Evolutionary conservation across 768 basidiomycete species (phyloP).

Genomic region (Amanita pseudoporphyria): DNA sequence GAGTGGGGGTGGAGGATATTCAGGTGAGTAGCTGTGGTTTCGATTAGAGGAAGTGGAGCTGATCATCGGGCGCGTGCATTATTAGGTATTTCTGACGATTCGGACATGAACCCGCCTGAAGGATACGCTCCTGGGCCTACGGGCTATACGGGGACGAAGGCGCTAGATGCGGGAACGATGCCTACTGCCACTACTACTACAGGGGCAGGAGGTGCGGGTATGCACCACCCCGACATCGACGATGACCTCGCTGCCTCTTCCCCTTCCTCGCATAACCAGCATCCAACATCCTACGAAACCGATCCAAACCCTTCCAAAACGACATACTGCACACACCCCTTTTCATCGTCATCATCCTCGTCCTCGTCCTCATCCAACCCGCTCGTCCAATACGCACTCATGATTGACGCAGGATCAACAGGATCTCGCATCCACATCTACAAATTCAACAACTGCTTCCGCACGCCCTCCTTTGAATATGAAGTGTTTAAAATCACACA

Average conservation of each 20-base stretch:
- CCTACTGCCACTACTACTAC: not conserved
- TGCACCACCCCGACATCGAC: constrained; percentile 7
- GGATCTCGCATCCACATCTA: constrained; percentile 97
- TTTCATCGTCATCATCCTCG: constrained; percentile 38
- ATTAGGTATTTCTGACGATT: not conserved
- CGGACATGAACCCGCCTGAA: not conserved
- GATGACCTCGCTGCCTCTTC: constrained; percentile 7
- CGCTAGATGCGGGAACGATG: too few relatives aligned
- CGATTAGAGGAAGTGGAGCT: too few relatives aligned
- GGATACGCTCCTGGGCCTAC: not conserved
- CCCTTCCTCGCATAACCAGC: constrained; percentile 9
- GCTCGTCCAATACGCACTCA: constrained; percentile 87
- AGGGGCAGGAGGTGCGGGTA: not conserved
- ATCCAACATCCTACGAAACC: constrained; percentile 55
- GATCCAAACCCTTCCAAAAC: constrained; percentile 72
- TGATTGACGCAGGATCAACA: constrained; percentile 98
- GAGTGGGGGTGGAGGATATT: constrained; percentile 17
- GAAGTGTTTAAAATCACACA: constrained; percentile 82
- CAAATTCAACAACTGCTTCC: constrained; percentile 89
- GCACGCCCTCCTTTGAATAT: constrained; percentile 77
- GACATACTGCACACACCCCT: constrained; percentile 49
- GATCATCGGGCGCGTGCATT: too few relatives aligned
- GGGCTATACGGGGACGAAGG: not conserved
- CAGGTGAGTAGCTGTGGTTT: constrained; percentile 7
- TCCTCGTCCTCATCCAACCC: constrained; percentile 39